These are phyloP conservation scores for Diutina scorzettiae DNA, from an alignment of 1,139 yeast species.

Conservation along the genomic window DNA sequence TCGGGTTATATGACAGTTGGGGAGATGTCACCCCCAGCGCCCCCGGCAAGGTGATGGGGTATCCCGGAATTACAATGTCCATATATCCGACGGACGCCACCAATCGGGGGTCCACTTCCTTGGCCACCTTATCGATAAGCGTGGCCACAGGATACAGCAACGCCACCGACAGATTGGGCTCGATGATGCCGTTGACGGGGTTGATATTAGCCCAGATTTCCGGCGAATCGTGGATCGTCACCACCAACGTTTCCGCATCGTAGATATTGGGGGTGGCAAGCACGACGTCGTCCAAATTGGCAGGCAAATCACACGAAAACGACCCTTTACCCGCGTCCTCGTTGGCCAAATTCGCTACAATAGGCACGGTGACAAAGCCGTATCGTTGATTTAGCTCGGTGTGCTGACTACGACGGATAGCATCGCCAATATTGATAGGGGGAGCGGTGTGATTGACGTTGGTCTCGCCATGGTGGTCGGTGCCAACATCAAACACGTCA, in stretches of 20 bases:
- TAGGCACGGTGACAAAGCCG: conserved; percentile 59
- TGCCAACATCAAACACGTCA: conserved; percentile 16
- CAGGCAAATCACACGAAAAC: conserved; percentile 33
- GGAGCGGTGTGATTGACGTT: conserved; percentile 1
- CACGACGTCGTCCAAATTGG: conserved; percentile 54
- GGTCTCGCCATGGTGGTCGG: neutral
- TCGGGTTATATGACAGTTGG: conserved; percentile 35
- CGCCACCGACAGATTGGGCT: conserved; percentile 59
- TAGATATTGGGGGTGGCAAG: conserved; percentile 68
- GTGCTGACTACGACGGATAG: neutral
- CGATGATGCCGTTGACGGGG: conserved; percentile 68
- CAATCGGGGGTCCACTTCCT: conserved; percentile 20
- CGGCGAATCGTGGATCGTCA: conserved; percentile 84
- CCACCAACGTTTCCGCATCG: conserved; percentile 47
- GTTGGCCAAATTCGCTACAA: conserved; percentile 22
- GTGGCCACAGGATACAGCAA: conserved; percentile 31
- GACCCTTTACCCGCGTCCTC: conserved; percentile 16
- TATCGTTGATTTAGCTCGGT: conserved; percentile 12
- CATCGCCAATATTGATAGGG: conserved; percentile 1
- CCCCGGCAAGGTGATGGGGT: conserved; percentile 11
- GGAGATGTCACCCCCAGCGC: conserved; percentile 8
- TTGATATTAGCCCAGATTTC: conserved; percentile 85
- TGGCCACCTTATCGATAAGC: conserved; percentile 22
- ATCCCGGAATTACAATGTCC: conserved; percentile 68
- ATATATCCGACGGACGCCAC: conserved; percentile 60